Percentiles rank a stretch among this genome's conserved stretches.
phyloP scores from a whole-genome alignment of 139 green algal species.

The Raphidocelis subcapitata region DNA sequence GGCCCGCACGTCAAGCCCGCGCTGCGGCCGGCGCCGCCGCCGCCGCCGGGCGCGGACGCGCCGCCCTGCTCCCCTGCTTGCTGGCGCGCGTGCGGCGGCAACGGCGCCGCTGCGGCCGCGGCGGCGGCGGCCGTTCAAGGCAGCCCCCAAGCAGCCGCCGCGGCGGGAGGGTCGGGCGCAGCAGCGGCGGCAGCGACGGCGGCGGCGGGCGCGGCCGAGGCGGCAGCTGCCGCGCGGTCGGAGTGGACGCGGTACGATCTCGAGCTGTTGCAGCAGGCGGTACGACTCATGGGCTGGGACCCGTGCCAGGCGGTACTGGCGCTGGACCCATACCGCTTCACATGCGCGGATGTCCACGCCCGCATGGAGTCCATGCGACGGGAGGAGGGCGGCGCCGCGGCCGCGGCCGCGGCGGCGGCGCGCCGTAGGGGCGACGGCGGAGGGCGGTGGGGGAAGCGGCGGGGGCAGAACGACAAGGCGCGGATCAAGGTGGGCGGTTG shows the following conservation, averaged over 20 bases:
- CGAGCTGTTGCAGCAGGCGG: constrained; percentile 4
- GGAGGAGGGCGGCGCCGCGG: neutral
- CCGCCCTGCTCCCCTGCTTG: constrained; percentile 37
- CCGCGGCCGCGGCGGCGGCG: constrained; percentile 1
- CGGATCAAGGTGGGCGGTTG: neutral
- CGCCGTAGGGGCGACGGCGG: neutral
- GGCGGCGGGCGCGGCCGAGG: neutral
- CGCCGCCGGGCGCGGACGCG: neutral
- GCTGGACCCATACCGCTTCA: constrained; percentile 3
- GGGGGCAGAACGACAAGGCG: neutral
- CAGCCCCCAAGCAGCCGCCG: neutral
- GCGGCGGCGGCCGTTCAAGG: neutral
- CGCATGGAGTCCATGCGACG: neutral
- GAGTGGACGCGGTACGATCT: neutral
- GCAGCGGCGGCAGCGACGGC: neutral
- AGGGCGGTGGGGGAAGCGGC: neutral
- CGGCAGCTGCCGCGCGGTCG: neutral
- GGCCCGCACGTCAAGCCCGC: constrained; percentile 27
- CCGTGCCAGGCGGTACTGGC: constrained; percentile 12
- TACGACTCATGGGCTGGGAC: neutral
- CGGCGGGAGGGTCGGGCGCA: neutral
- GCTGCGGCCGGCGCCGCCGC: constrained; percentile 9
- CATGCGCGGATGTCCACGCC: neutral
- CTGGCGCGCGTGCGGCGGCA: constrained; percentile 16
- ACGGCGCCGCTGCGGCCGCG: neutral